Conservation (phyloP, 169 alveolate species). For the Theileria parva region DNA sequence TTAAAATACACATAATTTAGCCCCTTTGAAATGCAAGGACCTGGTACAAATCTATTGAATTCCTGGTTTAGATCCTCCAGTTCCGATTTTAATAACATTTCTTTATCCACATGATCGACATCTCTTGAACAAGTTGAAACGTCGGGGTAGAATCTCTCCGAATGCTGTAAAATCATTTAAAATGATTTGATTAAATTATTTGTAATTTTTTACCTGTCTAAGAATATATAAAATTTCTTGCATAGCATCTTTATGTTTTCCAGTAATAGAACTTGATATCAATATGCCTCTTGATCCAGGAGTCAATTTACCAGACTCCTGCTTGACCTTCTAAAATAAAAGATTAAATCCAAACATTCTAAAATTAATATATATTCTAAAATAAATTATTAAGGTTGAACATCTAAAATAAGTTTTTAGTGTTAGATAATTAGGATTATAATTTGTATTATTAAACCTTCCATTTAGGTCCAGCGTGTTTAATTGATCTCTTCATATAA, state of each 20-base stretch:
- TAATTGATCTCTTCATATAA: too few species aligned
- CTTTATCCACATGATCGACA: conserved; percentile 29
- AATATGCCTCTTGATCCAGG: conserved; percentile 56
- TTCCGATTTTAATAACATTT: conserved; percentile 62
- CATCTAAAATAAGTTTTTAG: neutral
- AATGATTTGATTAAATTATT: neutral
- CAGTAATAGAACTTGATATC: conserved; percentile 31
- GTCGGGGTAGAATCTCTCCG: conserved; percentile 30
- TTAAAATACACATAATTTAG: conserved; percentile 68
- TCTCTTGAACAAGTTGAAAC: neutral
- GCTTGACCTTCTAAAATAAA: conserved; percentile 34
- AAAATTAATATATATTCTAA: neutral
- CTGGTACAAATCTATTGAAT: conserved; percentile 71
- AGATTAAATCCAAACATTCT: neutral
- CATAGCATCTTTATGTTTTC: conserved; percentile 65
- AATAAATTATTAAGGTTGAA: conserved; percentile 12
- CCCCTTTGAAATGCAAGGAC: conserved; percentile 66
- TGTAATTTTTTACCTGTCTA: conserved; percentile 41
- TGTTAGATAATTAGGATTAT: neutral
- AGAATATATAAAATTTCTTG: conserved; percentile 57
- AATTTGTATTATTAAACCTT: neutral
- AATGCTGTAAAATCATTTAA: conserved; percentile 35
- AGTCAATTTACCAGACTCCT: conserved; percentile 47
- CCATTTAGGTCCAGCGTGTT: neutral
- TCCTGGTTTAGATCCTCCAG: conserved; percentile 44